A percentile compares a stretch with the other conserved stretches of the same genome.
phyloP scores from a whole-genome alignment of 192 early-diverging fungal species.

The Diversispora epigaea region DNA sequence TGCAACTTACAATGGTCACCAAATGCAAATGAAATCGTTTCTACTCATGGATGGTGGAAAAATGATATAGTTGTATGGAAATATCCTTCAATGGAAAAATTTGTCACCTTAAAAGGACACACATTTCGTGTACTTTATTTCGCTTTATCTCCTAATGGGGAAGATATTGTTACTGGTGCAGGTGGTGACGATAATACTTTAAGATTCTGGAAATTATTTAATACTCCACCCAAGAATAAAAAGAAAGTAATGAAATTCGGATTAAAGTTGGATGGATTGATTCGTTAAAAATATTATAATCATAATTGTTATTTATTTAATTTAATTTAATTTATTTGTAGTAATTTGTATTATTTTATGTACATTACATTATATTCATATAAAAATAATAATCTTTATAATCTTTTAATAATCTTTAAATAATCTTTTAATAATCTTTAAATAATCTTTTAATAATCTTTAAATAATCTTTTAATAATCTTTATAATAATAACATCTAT shows the following conservation, averaged over 20 bases:
- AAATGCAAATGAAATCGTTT: conserved; percentile 78
- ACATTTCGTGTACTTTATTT: conserved; percentile 84
- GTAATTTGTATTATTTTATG: not conserved
- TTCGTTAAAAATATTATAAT: not conserved
- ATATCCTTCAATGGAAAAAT: conserved; percentile 67
- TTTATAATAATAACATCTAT: no score
- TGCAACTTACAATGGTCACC: conserved; percentile 91
- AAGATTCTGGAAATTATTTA: conserved; percentile 93
- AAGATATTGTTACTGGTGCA: conserved; percentile 79
- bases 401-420: no score
- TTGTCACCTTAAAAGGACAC: conserved; percentile 76
- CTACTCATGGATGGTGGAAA: conserved; percentile 89
- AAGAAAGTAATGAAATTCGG: not conserved
- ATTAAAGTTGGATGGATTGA: not conserved
- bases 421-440: no score
- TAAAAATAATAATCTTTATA: no score
- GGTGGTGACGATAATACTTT: conserved; percentile 96
- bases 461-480: no score
- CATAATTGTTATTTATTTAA: not conserved
- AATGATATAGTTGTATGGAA: conserved; percentile 91
- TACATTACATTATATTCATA: not conserved
- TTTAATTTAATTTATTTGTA: not conserved
- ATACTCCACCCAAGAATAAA: conserved; percentile 18
- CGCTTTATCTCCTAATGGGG: conserved; percentile 86
- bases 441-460: no score